These are phyloP conservation scores for Oryza glumipatula DNA, from an alignment of 176 grass and related monocot genomes.

Conservation along the genomic window DNA sequence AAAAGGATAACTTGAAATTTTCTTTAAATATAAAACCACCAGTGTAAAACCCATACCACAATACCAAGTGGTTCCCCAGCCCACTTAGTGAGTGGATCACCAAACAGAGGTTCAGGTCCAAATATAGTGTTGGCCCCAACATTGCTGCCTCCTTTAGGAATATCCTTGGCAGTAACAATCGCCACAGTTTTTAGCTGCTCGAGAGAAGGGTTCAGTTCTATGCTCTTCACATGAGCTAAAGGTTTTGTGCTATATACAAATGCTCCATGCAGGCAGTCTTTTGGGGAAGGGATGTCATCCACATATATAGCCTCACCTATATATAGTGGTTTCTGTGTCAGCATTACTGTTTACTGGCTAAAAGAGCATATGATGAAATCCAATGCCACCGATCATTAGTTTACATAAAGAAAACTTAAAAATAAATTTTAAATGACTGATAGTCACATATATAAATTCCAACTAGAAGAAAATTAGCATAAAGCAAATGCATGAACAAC, in stretches of 20 bases:
- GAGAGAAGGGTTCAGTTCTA: constrained; percentile 54
- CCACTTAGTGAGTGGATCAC: constrained; percentile 54
- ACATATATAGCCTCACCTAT: constrained; percentile 90
- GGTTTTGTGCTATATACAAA: constrained; percentile 88
- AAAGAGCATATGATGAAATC: neutral
- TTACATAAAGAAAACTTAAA: neutral
- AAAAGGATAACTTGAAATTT: neutral
- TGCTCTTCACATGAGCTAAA: constrained; percentile 74
- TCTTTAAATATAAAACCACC: constrained; percentile 27
- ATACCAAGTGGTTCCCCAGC: constrained; percentile 63
- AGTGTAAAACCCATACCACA: constrained; percentile 48
- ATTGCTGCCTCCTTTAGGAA: constrained; percentile 53
- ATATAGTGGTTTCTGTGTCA: constrained; percentile 25
- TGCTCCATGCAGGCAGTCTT: constrained; percentile 76
- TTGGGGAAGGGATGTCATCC: constrained; percentile 84
- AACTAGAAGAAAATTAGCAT: neutral
- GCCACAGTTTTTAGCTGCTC: constrained; percentile 42
- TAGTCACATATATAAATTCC: constrained; percentile 5
- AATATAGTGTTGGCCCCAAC: constrained; percentile 61
- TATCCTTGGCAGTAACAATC: constrained; percentile 56
- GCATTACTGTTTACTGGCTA: neutral
- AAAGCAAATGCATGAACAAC: constrained; percentile 20
- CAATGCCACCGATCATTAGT: neutral
- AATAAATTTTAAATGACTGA: neutral
- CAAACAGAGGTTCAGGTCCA: constrained; percentile 66